phyloP scores from a whole-genome alignment of 23 red algal genomes.

The Gracilaria caudata region DNA sequence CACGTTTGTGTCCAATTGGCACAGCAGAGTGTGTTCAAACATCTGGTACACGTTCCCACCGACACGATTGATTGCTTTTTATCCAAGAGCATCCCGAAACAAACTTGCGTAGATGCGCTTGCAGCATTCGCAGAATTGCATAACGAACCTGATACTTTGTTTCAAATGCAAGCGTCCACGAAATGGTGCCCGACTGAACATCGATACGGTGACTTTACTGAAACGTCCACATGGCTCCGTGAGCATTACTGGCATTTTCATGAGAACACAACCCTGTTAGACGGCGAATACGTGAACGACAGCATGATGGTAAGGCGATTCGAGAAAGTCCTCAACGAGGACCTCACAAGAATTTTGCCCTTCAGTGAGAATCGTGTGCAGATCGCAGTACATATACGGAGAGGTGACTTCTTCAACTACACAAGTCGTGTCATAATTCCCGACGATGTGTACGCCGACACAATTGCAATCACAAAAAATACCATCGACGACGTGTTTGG shows the following conservation, averaged over 20 bases:
- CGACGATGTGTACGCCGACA: constrained; percentile 25
- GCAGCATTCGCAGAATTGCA: constrained; percentile 2
- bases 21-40: not conserved
- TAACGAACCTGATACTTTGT: constrained; percentile 7
- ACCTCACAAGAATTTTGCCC: not conserved
- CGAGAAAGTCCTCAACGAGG: not conserved
- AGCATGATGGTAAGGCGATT: not conserved
- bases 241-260: constrained; percentile 32
- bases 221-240: constrained; percentile 16
- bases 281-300: not conserved
- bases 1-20: constrained; percentile 5
- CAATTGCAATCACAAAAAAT: not conserved
- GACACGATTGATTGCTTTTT: constrained; percentile 19
- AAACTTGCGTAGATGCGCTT: not conserved
- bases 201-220: not conserved
- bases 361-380: not conserved
- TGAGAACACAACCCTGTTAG: not conserved
- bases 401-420: constrained; percentile 43
- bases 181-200: not conserved
- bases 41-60: constrained; percentile 19
- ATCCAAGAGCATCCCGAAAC: too few species aligned
- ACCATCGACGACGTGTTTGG: not conserved
- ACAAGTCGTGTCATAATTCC: constrained; percentile 6
- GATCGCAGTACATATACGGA: constrained; percentile 45
- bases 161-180: constrained; percentile 12